Evolutionary conservation across 2,329 filamentous ascomycete genomes (phyloP).

Genomic region (Penicillium sp.): DNA sequence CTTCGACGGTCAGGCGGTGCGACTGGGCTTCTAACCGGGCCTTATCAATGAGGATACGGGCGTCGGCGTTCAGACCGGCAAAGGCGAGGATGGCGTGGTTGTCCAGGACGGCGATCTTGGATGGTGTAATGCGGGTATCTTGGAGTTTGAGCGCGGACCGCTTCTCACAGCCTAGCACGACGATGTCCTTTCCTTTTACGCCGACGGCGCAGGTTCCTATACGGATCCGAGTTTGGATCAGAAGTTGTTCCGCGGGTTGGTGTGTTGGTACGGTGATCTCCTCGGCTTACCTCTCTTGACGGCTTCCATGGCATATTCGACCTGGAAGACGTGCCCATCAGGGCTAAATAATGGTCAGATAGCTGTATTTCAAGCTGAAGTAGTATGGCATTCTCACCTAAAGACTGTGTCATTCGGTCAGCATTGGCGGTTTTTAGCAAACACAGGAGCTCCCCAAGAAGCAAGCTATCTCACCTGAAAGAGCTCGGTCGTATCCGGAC

Average conservation of each 20-base stretch:
- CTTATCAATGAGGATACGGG: constrained; percentile 97
- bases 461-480: constrained; percentile 76
- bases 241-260: constrained; percentile 4
- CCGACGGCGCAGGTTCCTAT: constrained; percentile 95
- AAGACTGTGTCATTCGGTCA: constrained; percentile 72
- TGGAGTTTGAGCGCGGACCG: constrained; percentile 99
- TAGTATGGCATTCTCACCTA: constrained; percentile 58
- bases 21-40: constrained; percentile 96
- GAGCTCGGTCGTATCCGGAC: constrained; percentile 97
- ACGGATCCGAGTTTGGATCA: constrained; percentile 2
- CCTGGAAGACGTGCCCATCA: constrained; percentile 99
- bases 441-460: constrained; percentile 14
- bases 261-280: not conserved
- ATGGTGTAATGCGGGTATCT: constrained; percentile 98
- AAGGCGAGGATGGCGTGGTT: constrained; percentile 97
- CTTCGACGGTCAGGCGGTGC: constrained; percentile 94
- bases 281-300: constrained; percentile 83
- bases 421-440: constrained; percentile 25
- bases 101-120: constrained; percentile 96
- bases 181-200: constrained; percentile 92
- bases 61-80: constrained; percentile 95
- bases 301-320: constrained; percentile 98
- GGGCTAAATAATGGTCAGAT: constrained; percentile 71
- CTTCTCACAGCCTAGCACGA: constrained; percentile 98
- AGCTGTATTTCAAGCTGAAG: constrained; percentile 22